These are phyloP conservation scores for Lactarius trivialis DNA, from an alignment of 768 basidiomycete species.

Conservation along the genomic window DNA sequence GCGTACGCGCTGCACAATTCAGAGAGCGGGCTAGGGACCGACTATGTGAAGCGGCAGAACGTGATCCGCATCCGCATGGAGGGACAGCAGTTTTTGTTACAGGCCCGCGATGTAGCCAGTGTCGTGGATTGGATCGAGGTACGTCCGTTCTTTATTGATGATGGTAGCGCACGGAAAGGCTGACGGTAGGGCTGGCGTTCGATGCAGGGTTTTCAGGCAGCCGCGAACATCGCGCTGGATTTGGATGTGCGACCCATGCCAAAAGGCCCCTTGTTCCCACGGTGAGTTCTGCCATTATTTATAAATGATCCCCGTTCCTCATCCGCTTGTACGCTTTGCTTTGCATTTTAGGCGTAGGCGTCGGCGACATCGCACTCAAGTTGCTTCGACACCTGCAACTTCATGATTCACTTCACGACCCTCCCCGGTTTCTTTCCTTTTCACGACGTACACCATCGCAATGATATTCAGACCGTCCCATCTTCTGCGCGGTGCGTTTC, in stretches of 20 bases:
- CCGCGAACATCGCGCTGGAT: slow-evolving; percentile 86
- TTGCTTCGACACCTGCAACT: neutral
- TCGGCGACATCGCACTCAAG: slow-evolving; percentile 9
- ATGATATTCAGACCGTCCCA: neutral
- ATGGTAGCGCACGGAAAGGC: slow-evolving; percentile 1
- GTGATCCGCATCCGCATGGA: slow-evolving; percentile 89
- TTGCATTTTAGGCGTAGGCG: slow-evolving; percentile 15
- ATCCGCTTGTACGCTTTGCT: neutral
- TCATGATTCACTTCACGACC: neutral
- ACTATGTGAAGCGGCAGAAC: slow-evolving; percentile 89
- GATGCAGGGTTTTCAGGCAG: slow-evolving; percentile 79
- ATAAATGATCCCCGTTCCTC: neutral
- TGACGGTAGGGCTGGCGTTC: neutral
- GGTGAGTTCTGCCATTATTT: slow-evolving; percentile 39
- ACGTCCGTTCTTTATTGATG: slow-evolving; percentile 20
- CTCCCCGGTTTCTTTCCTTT: neutral
- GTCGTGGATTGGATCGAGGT: slow-evolving; percentile 98
- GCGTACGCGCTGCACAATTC: slow-evolving; percentile 82
- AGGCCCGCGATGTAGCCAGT: slow-evolving; percentile 73
- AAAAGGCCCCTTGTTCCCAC: slow-evolving; percentile 77
- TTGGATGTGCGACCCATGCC: slow-evolving; percentile 91
- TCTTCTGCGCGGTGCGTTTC: neutral
- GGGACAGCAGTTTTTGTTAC: slow-evolving; percentile 94
- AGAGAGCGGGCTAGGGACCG: slow-evolving; percentile 91
- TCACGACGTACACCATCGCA: neutral